A percentile compares a stretch with the other conserved stretches of the same genome.
Evolutionary conservation across 495 filamentous ascomycete species (phyloP).

Genomic region (Penicillium fimorum): DNA sequence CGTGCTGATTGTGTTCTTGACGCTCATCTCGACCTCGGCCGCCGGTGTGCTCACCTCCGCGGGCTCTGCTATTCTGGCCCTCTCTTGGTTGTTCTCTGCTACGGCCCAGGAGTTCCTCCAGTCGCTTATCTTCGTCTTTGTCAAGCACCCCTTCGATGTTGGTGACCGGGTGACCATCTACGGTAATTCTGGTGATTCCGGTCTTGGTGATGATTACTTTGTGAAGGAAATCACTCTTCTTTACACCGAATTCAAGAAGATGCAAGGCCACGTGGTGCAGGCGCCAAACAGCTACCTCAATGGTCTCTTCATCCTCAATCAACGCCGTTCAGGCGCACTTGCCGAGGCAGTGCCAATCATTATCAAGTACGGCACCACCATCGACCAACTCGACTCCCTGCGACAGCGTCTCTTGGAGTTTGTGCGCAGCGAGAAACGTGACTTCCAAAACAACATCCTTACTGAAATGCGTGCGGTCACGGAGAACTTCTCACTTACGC

Average conservation of each 20-base stretch:
- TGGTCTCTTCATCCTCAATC: constrained; percentile 90
- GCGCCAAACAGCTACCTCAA: constrained; percentile 94
- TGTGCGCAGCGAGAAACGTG: constrained; percentile 81
- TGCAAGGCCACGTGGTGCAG: constrained; percentile 94
- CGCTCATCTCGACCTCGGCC: constrained; percentile 84
- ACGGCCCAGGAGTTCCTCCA: constrained; percentile 94
- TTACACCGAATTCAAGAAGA: constrained; percentile 97
- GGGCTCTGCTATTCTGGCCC: constrained; percentile 78
- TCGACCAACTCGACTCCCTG: constrained; percentile 82
- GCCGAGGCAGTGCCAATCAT: constrained; percentile 83
- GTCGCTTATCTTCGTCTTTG: constrained; percentile 91
- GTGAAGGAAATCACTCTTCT: constrained; percentile 93
- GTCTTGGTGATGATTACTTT: constrained; percentile 89
- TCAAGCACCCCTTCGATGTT: constrained; percentile 97
- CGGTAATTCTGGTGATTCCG: constrained; percentile 75
- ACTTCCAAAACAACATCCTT: constrained; percentile 86
- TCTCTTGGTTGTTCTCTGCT: constrained; percentile 88
- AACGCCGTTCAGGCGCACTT: constrained; percentile 81
- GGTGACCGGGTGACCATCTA: constrained; percentile 92
- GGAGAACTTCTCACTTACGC: constrained; percentile 68
- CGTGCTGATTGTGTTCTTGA: constrained; percentile 79
- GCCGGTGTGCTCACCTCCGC: constrained; percentile 81
- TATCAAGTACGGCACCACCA: constrained; percentile 85
- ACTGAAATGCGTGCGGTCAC: constrained; percentile 75
- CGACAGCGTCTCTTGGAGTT: constrained; percentile 82